Evolutionary conservation across 1,139 yeast genomes (phyloP).

Genomic region (Hyphopichia buzzinii): DNA sequence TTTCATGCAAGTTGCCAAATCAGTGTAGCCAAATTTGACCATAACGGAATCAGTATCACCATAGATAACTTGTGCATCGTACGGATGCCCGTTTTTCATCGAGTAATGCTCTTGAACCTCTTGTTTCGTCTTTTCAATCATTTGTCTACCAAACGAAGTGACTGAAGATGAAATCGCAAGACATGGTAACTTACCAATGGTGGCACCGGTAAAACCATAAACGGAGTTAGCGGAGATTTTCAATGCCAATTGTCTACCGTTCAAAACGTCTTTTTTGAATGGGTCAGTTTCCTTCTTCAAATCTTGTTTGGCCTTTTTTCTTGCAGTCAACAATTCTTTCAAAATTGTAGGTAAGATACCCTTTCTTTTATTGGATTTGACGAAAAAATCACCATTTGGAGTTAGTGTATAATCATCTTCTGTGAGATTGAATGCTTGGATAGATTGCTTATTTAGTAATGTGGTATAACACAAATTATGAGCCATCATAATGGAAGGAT

Average conservation of each 20-base stretch:
- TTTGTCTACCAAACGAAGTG: constrained; percentile 93
- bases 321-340: constrained; percentile 82
- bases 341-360: constrained; percentile 92
- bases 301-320: constrained; percentile 90
- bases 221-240: constrained; percentile 98
- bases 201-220: constrained; percentile 98
- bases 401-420: constrained; percentile 81
- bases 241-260: constrained; percentile 95
- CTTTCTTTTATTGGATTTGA: constrained; percentile 64
- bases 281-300: constrained; percentile 93
- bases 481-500: constrained; percentile 99
- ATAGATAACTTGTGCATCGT: constrained; percentile 87
- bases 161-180: constrained; percentile 93
- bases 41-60: constrained; percentile 99
- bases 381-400: constrained; percentile 92
- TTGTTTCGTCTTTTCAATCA: constrained; percentile 90
- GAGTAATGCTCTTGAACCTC: constrained; percentile 81
- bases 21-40: constrained; percentile 94
- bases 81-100: constrained; percentile 74
- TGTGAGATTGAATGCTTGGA: constrained; percentile 59
- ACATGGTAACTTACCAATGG: constrained; percentile 95
- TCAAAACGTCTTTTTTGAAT: constrained; percentile 85
- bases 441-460: constrained; percentile 65
- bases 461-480: constrained; percentile 97
- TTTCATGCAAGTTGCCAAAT: constrained; percentile 80